Evolutionary conservation across 2,329 filamentous ascomycete species (phyloP).

Genomic region (Apiospora sp.): DNA sequence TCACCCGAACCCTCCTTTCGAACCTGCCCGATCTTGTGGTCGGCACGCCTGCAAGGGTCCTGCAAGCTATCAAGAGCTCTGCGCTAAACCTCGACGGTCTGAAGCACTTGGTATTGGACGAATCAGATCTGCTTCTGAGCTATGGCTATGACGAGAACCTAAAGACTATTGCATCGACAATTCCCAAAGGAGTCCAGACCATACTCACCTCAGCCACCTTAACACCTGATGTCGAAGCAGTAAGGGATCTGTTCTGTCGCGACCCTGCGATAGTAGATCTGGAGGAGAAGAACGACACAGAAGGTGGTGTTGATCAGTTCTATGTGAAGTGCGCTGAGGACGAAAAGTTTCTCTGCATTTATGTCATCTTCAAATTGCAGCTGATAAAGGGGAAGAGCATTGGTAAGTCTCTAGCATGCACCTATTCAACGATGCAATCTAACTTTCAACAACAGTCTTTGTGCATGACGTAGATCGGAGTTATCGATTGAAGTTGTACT

Average conservation of each 20-base stretch:
- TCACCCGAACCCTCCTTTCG: constrained; percentile 85
- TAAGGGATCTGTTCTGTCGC: constrained; percentile 86
- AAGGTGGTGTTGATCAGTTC: constrained; percentile 83
- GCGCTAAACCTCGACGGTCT: constrained; percentile 76
- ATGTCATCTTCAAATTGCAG: constrained; percentile 94
- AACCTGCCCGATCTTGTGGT: constrained; percentile 90
- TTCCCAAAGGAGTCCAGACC: constrained; percentile 88
- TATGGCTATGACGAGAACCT: constrained; percentile 96
- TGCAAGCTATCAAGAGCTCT: constrained; percentile 77
- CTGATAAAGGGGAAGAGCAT: constrained; percentile 83
- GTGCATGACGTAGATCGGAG: constrained; percentile 65
- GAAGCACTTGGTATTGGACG: constrained; percentile 85
- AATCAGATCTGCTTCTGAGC: constrained; percentile 90
- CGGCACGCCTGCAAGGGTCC: constrained; percentile 86
- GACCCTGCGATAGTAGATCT: constrained; percentile 83
- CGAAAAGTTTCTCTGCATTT: constrained; percentile 92
- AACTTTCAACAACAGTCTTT: constrained; percentile 72
- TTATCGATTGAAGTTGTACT: constrained; percentile 91
- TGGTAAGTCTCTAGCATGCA: not conserved
- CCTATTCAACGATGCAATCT: not conserved
- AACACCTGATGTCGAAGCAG: constrained; percentile 82
- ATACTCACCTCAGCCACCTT: constrained; percentile 94
- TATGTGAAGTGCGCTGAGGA: constrained; percentile 78
- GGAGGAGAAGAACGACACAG: constrained; percentile 81
- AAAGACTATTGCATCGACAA: constrained; percentile 75